Evolutionary conservation across 768 basidiomycete species (phyloP).

Genomic region (Podaxis carcinomalis): DNA sequence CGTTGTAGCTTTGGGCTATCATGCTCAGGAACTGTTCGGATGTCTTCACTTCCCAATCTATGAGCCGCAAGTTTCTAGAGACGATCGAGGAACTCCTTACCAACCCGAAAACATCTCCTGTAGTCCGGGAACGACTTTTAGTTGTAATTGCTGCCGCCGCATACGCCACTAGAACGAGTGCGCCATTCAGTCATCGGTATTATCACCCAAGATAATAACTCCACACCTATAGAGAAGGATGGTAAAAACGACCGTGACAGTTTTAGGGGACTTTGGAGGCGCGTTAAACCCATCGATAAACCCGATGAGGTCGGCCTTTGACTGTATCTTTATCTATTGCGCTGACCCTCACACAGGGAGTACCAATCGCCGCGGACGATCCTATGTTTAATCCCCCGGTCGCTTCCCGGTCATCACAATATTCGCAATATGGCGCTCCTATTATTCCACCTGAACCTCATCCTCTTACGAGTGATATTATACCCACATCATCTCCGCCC

Average conservation of each 20-base stretch:
- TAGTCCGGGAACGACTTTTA: conserved; percentile 74
- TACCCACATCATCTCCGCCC: conserved; percentile 21
- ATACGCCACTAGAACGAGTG: conserved; percentile 52
- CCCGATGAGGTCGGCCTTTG: conserved; percentile 62
- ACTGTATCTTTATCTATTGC: background rate
- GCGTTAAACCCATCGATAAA: conserved; percentile 74
- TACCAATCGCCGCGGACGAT: conserved; percentile 76
- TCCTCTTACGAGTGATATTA: conserved; percentile 23
- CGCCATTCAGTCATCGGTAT: background rate
- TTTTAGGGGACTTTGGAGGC: conserved; percentile 74
- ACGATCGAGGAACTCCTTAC: conserved; percentile 71
- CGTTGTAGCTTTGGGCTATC: conserved; percentile 78
- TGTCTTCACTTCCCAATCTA: conserved; percentile 64
- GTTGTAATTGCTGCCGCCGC: conserved; percentile 83
- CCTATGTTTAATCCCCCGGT: conserved; percentile 73
- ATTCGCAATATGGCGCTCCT: conserved; percentile 34
- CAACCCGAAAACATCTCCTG: conserved; percentile 64
- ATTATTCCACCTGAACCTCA: conserved; percentile 33
- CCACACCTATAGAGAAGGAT: conserved; percentile 17
- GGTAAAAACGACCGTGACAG: conserved; percentile 33
- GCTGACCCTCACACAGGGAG: conserved; percentile 38
- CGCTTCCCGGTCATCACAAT: conserved; percentile 33
- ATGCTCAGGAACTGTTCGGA: conserved; percentile 81
- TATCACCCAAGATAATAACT: background rate
- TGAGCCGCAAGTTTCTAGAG: conserved; percentile 74